Evolutionary conservation across 805 yeast genomes (phyloP).

Genomic region (Ogataea dorogensis): DNA sequence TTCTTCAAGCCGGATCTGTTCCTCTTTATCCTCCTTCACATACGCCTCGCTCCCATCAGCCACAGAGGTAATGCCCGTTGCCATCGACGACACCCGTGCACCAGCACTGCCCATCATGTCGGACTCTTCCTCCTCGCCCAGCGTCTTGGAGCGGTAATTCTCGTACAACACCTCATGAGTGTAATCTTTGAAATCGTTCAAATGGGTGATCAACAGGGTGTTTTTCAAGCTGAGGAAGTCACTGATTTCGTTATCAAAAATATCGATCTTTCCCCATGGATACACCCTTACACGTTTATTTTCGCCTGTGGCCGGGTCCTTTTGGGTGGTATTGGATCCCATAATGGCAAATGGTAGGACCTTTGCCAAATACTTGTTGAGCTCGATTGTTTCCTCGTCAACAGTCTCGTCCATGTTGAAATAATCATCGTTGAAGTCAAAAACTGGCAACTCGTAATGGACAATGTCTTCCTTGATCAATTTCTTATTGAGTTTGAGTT

Average conservation of each 20-base stretch:
- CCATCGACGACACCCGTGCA: slow-evolving; percentile 17
- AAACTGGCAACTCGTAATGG: slow-evolving; percentile 67
- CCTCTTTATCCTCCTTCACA: slow-evolving; percentile 55
- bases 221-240: slow-evolving; percentile 82
- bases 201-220: slow-evolving; percentile 75
- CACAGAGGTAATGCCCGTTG: slow-evolving; percentile 9
- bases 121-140: slow-evolving; percentile 23
- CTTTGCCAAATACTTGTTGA: slow-evolving; percentile 41
- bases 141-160: slow-evolving; percentile 73
- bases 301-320: slow-evolving; percentile 37
- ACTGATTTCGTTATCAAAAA: slow-evolving; percentile 64
- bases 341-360: slow-evolving; percentile 63
- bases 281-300: slow-evolving; percentile 51
- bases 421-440: slow-evolving; percentile 69
- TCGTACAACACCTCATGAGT: slow-evolving; percentile 88
- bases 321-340: slow-evolving; percentile 47
- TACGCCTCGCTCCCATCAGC: slow-evolving; percentile 6
- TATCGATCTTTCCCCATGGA: slow-evolving; percentile 66
- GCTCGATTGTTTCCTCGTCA: slow-evolving; percentile 32
- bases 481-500: slow-evolving; percentile 68
- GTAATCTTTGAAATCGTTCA: slow-evolving; percentile 82
- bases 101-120: slow-evolving; percentile 10
- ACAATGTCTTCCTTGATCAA: slow-evolving; percentile 76
- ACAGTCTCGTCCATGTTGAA: slow-evolving; percentile 29
- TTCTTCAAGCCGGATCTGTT: slow-evolving; percentile 85